phyloP scores from a whole-genome alignment of 495 filamentous ascomycete species.

The Tuber calosporum region DNA sequence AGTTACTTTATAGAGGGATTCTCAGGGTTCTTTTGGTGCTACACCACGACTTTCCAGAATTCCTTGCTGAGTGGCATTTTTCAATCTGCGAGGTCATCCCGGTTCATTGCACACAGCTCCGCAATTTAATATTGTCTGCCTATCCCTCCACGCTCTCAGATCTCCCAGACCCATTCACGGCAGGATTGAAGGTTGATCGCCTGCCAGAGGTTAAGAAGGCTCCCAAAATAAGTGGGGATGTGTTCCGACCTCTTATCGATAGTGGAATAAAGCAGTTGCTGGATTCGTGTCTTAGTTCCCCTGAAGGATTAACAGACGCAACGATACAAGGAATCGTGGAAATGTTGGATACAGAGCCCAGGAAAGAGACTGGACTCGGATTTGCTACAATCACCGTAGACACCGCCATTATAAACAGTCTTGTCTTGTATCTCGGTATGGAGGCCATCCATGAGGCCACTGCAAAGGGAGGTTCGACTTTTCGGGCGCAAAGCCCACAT shows the following conservation, averaged over 20 bases:
- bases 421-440: slow-evolving; percentile 75
- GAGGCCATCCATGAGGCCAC: slow-evolving; percentile 56
- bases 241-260: slow-evolving; percentile 25
- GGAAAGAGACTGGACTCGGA: slow-evolving; percentile 31
- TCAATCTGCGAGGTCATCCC: slow-evolving; percentile 81
- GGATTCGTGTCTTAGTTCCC: slow-evolving; percentile 29
- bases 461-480: slow-evolving; percentile 58
- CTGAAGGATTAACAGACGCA: slow-evolving; percentile 23
- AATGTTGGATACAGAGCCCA: slow-evolving; percentile 33
- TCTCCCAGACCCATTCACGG: slow-evolving; percentile 71
- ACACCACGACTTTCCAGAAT: slow-evolving; percentile 91
- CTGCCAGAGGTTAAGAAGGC: slow-evolving; percentile 66
- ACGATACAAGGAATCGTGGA: slow-evolving; percentile 29
- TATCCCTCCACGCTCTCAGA: slow-evolving; percentile 68
- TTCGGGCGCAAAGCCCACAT: slow-evolving; percentile 63
- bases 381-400: slow-evolving; percentile 59
- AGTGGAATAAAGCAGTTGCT: slow-evolving; percentile 37
- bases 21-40: slow-evolving; percentile 76
- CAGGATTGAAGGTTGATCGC: slow-evolving; percentile 72
- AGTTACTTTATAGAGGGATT: slow-evolving; percentile 75
- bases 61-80: slow-evolving; percentile 77
- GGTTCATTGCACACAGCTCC: slow-evolving; percentile 74
- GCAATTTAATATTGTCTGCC: slow-evolving; percentile 80
- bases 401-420: slow-evolving; percentile 63
- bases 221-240: slow-evolving; percentile 45